These are phyloP conservation scores for Kwoniella mangroviensis DNA, from an alignment of 768 basidiomycete genomes.

Conservation along the genomic window DNA sequence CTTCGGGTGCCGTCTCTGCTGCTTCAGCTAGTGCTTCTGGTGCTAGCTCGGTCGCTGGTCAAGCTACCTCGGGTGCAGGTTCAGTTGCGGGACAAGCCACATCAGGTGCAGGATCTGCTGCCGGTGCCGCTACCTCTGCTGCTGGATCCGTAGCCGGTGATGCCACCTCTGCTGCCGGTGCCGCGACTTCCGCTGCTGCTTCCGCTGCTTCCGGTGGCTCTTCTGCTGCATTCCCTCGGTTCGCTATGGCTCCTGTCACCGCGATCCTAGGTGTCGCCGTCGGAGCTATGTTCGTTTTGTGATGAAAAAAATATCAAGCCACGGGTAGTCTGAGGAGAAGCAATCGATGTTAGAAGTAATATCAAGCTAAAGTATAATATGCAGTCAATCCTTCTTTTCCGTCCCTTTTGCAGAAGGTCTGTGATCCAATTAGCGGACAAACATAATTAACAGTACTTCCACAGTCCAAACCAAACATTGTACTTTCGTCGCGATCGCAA, in stretches of 20 bases:
- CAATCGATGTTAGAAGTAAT: background rate
- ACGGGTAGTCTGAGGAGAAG: background rate
- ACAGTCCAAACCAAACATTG: background rate
- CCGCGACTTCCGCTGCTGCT: slow-evolving; percentile 17
- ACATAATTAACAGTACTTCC: background rate
- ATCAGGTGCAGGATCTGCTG: slow-evolving; percentile 16
- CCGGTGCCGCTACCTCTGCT: slow-evolving; percentile 20
- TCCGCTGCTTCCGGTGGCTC: slow-evolving; percentile 26
- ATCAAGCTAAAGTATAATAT: background rate
- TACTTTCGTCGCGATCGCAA: background rate
- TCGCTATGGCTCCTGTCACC: slow-evolving; percentile 13
- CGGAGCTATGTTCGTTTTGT: slow-evolving; percentile 9
- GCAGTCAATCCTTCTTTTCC: background rate
- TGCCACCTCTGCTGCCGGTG: slow-evolving; percentile 4
- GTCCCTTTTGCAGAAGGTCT: background rate
- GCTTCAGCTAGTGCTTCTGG: slow-evolving; percentile 19
- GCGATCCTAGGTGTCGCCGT: slow-evolving; percentile 10
- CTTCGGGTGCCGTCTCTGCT: slow-evolving; percentile 4
- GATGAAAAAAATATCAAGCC: background rate
- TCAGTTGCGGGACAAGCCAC: slow-evolving; percentile 11
- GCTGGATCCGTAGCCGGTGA: slow-evolving; percentile 17
- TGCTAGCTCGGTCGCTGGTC: slow-evolving; percentile 11
- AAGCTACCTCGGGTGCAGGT: slow-evolving; percentile 10
- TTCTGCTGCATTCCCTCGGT: slow-evolving; percentile 6
- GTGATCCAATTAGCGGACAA: background rate